Evolutionary conservation across 2,329 filamentous ascomycete genomes (phyloP), one percentile per base, ranked within the genome.

Genomic region (Domatiomyces catenatus): DNA sequence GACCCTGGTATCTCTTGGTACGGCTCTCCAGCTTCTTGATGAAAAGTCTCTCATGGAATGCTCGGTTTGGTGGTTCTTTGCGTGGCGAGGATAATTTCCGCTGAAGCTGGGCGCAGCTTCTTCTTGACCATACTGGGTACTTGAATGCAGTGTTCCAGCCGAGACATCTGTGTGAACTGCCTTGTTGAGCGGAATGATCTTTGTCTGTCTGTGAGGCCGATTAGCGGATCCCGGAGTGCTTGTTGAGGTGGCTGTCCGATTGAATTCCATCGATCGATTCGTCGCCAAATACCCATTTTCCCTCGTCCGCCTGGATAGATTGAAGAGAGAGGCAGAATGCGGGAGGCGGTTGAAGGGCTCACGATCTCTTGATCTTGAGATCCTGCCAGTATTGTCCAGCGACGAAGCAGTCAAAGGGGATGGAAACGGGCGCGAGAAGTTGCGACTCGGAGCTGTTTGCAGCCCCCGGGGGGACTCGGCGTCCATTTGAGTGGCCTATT

Each of bases 361-460:
- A 44, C 46, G 48, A 36, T 22, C 24, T 15, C 46, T 26, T 49
- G 46, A 26, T 15, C 46, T 26, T 49, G 46, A 26, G 39, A n/a
- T 36, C 48, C 45, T 53, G n/a, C 26, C 43, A 24, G 51, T 28
- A 26, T 49, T 48, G 8, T 46, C 47, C 32, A 49, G 20, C 3
- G 24, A 45, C 22, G 42, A 36, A 20, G 46, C 48, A 8, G 48
- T 32, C 36, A 48, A 26, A 10, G 51, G 54, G 47, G 52, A 56
- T 10, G 42, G 48, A 28, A 54, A 47, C 3, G 52, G 50, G 42
- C 52, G 51, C 20, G 52, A 56, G 52, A 56, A 56, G 46, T 56
- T 56, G 15, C 50, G 54, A 28, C 49, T 52, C 8, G 52, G 8
- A 4, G 32, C 32, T 15, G 32, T 15, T 39, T 15, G 32, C 32